Evolutionary conservation across 306 rosid species (phyloP), one percentile per base, ranked within the genome.

Genomic region (Geum urbanum): DNA sequence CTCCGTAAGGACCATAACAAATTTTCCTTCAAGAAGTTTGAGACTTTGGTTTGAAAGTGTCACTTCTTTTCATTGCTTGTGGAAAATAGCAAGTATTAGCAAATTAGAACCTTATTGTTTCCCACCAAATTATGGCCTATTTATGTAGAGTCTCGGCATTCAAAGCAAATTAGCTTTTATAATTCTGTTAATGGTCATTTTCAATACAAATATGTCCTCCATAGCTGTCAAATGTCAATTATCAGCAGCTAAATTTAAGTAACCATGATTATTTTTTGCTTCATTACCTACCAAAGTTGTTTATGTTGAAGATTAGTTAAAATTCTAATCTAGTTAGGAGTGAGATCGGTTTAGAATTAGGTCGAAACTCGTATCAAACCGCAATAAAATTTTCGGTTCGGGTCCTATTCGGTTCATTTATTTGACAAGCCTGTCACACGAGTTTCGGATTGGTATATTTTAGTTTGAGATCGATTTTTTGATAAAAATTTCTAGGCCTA

Each of bases 1-100:
- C 27, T 56, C 16, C 39, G 2, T 24, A 24, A 24, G 27, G 27
- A 24, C 27, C 27, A 4, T 32, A 15, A 56, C 7, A 56, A 4
- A 43, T 43, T 43, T 8, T 11, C 1, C 46, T 57, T 57, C 32
- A 40, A 27, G 32, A 27, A 57, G 57, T 19, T 53, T 39, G 72
- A 4, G 50, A 68, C 72, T 68, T 68, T 68, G 16, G 62, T 49
- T 51, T 68, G 39, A 52, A 2, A 50, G 7, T n/a, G 63, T 53
- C 72, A 3, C 51, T 69, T 69, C 51, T 13, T 32, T 24, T 16
- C 57, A 9, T 4, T 24, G 8, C 37, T 37, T 39, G 39, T 52
- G 72, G 50, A 48, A 37, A 35, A 5, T 11, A 51, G 11, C 47
- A 37, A 68, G 5, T 0, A 11, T 35, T 39, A 18, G 20, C 18